These are phyloP conservation scores for Gracilariopsis chorda DNA, from an alignment of 23 red algal genomes.

Conservation along the genomic window DNA sequence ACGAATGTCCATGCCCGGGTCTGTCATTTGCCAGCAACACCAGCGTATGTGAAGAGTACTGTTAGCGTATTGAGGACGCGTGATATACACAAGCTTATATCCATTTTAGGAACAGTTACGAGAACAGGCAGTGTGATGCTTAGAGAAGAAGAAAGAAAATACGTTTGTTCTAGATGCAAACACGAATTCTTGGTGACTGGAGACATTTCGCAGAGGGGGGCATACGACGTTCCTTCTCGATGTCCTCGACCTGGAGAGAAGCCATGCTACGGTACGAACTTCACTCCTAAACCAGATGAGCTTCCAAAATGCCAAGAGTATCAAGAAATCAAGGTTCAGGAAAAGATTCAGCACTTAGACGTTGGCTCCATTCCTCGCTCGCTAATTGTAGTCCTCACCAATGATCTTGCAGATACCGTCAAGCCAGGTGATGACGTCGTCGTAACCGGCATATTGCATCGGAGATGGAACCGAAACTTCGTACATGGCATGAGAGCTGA, in stretches of 20 bases:
- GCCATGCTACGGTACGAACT: slow-evolving; percentile 45
- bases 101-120: slow-evolving; percentile 83
- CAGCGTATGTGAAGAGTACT: slow-evolving; percentile 45
- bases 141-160: slow-evolving; percentile 71
- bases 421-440: slow-evolving; percentile 97
- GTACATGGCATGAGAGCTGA: slow-evolving; percentile 59
- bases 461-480: slow-evolving; percentile 73
- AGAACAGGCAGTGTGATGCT: slow-evolving; percentile 83
- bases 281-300: slow-evolving; percentile 26
- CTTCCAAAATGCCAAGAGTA: slow-evolving; percentile 71
- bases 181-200: slow-evolving; percentile 66
- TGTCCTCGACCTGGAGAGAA: slow-evolving; percentile 69
- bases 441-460: slow-evolving; percentile 68
- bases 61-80: slow-evolving; percentile 65
- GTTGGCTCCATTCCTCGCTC: slow-evolving; percentile 91
- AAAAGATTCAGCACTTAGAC: slow-evolving; percentile 83
- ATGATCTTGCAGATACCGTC: slow-evolving; percentile 89
- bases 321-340: slow-evolving; percentile 94
- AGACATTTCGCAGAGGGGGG: slow-evolving; percentile 58
- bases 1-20: slow-evolving; percentile 70
- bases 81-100: slow-evolving; percentile 77
- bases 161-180: slow-evolving; percentile 76
- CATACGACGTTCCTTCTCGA: slow-evolving; percentile 67
- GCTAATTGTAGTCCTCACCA: slow-evolving; percentile 80
- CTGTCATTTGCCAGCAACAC: slow-evolving; percentile 61